Conservation (phyloP, 306 rosid genomes). For the Corylus americana region DNA sequence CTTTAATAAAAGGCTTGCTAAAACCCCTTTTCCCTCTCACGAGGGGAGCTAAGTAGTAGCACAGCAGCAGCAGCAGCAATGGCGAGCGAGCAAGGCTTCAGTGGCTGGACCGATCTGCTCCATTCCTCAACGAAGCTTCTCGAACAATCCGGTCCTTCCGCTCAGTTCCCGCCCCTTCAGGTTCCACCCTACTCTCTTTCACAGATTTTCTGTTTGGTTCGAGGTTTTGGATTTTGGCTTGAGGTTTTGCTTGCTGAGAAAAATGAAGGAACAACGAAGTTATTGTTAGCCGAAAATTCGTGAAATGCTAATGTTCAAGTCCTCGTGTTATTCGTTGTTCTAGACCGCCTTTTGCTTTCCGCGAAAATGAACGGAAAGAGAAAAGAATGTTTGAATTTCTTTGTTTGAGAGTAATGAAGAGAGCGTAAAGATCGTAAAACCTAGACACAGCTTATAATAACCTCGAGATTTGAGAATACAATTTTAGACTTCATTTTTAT, state of each 20-base stretch:
- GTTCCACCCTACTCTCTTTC: slow-evolving; percentile 30
- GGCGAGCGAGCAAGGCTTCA: slow-evolving; percentile 70
- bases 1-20: slow-evolving; percentile 23
- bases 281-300: neutral
- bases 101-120: slow-evolving; percentile 81
- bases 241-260: neutral
- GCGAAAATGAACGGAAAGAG: neutral
- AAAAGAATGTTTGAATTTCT: neutral
- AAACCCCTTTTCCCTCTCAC: slow-evolving; percentile 19
- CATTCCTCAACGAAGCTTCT: slow-evolving; percentile 97
- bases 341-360: slow-evolving; percentile 14
- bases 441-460: neutral
- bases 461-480: neutral
- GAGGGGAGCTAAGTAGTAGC: neutral
- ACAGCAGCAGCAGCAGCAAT: slow-evolving; percentile 35
- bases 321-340: neutral
- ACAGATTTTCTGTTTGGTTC: slow-evolving; percentile 17
- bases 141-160: slow-evolving; percentile 95
- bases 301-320: neutral
- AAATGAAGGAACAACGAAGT: neutral
- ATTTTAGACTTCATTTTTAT: neutral
- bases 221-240: neutral
- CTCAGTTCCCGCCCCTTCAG: slow-evolving; percentile 99
- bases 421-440: neutral
- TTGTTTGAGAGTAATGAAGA: neutral